Conservation (phyloP, 192 early-diverging fungal species). For the Diversispora epigaea region DNA sequence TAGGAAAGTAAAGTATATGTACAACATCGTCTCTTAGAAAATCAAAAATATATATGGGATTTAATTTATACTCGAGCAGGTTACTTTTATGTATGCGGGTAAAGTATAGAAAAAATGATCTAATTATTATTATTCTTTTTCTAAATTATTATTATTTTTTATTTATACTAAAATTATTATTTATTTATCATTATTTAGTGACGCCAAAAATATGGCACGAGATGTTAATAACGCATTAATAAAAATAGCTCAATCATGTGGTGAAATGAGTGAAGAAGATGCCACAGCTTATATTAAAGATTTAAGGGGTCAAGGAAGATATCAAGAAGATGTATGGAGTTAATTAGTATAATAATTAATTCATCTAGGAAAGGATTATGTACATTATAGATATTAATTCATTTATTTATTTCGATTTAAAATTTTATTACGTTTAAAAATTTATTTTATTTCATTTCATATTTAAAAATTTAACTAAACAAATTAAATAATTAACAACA, state of each 20-base stretch:
- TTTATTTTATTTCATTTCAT: too few relatives aligned
- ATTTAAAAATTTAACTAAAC: too few relatives aligned
- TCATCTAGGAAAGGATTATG: not conserved
- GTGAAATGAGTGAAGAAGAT: slow-evolving; percentile 63
- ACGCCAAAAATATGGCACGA: slow-evolving; percentile 95
- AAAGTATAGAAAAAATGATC: not conserved
- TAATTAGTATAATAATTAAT: slow-evolving; percentile 41
- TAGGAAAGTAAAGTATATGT: slow-evolving; percentile 88
- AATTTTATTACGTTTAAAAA: too few relatives aligned
- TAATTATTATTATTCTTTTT: not conserved
- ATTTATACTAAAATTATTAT: not conserved
- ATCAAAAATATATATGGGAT: slow-evolving; percentile 77
- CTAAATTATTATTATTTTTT: not conserved
- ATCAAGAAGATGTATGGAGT: slow-evolving; percentile 95
- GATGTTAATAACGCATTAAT: slow-evolving; percentile 76
- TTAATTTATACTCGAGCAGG: slow-evolving; percentile 73
- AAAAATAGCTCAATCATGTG: slow-evolving; percentile 65
- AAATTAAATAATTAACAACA: too few relatives aligned
- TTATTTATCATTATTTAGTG: slow-evolving; percentile 43
- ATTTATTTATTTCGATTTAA: too few relatives aligned
- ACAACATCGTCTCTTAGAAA: slow-evolving; percentile 81
- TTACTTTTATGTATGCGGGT: slow-evolving; percentile 84
- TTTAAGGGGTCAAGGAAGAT: slow-evolving; percentile 74
- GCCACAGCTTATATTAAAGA: slow-evolving; percentile 83
- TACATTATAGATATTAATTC: too few relatives aligned